A percentile compares a stretch with the other conserved stretches of the same genome.
phyloP scores from a whole-genome alignment of 805 yeast species.

The Maudiozyma turicensis region DNA sequence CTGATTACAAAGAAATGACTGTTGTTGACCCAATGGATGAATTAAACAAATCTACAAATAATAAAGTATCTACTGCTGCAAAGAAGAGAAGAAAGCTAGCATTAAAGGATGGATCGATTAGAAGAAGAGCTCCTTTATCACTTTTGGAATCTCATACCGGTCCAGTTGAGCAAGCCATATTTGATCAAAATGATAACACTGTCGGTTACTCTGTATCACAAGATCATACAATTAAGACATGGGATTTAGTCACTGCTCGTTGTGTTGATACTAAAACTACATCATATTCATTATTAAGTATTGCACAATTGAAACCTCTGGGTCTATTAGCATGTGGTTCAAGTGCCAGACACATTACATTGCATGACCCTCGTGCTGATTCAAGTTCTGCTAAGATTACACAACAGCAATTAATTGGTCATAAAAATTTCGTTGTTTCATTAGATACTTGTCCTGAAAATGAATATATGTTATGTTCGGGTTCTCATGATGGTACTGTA shows the following conservation, averaged over 20 bases:
- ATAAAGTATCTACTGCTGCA: conserved; percentile 62
- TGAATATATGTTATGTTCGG: conserved; percentile 76
- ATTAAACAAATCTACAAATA: conserved; percentile 30
- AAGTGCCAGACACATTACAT: conserved; percentile 90
- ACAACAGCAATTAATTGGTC: conserved; percentile 76
- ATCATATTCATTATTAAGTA: conserved; percentile 71
- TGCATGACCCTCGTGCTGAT: conserved; percentile 79
- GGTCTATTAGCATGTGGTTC: conserved; percentile 87
- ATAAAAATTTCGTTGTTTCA: conserved; percentile 79
- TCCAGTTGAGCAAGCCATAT: conserved; percentile 79
- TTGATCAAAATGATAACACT: conserved; percentile 61
- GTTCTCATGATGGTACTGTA: conserved; percentile 93
- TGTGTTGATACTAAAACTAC: conserved; percentile 84
- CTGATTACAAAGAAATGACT: conserved; percentile 75
- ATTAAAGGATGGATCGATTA: conserved; percentile 59
- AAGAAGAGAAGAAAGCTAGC: conserved; percentile 82
- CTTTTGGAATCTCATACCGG: conserved; percentile 72
- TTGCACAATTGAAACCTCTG: conserved; percentile 55
- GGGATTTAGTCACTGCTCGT: conserved; percentile 86
- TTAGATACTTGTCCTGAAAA: conserved; percentile 67
- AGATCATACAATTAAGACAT: conserved; percentile 89
- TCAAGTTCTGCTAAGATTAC: conserved; percentile 44
- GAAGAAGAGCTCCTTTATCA: conserved; percentile 75
- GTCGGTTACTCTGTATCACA: conserved; percentile 93
- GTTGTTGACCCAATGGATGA: conserved; percentile 41